Evolutionary conservation across 768 basidiomycete species (phyloP).

Genomic region (Lactarius sanguifluus): DNA sequence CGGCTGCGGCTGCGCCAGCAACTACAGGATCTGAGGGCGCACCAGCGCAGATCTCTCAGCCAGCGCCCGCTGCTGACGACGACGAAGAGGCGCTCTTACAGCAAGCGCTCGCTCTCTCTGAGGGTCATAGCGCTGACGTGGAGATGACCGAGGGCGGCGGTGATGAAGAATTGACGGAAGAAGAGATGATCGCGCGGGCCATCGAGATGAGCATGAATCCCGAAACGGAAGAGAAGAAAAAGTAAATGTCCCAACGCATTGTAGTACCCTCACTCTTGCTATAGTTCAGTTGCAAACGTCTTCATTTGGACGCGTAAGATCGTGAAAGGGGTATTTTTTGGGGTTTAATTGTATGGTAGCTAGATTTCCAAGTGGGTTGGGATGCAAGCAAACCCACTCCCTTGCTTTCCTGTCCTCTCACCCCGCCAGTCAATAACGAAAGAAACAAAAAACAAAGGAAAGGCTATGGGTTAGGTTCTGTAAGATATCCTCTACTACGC

Average conservation of each 20-base stretch:
- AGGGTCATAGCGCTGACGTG: conserved; percentile 47
- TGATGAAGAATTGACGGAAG: conserved; percentile 75
- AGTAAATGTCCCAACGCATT: conserved; percentile 30
- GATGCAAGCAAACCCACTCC: conserved; percentile 2
- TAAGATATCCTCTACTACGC: conserved; percentile 12
- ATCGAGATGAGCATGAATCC: conserved; percentile 90
- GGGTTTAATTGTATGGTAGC: not conserved
- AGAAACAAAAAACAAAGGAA: not conserved
- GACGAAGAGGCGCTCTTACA: conserved; percentile 80
- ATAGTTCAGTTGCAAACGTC: not conserved
- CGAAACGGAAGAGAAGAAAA: conserved; percentile 47
- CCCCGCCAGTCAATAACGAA: not conserved
- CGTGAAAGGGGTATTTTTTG: not conserved
- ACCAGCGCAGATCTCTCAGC: conserved; percentile 32
- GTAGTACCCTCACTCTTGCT: not conserved
- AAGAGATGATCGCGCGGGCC: conserved; percentile 86
- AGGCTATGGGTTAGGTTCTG: conserved; percentile 10
- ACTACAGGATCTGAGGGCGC: conserved; percentile 35
- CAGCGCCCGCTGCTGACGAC: conserved; percentile 50
- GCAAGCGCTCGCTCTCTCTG: conserved; percentile 75
- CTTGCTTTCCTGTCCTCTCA: conserved; percentile 5
- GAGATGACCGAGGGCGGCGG: conserved; percentile 47
- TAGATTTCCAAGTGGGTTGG: conserved; percentile 14
- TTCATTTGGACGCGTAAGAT: conserved; percentile 2
- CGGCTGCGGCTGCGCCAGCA: conserved; percentile 39